These are phyloP conservation scores for Tolypocladium endophyticum DNA, from an alignment of 2,329 filamentous ascomycete genomes.

Conservation along the genomic window DNA sequence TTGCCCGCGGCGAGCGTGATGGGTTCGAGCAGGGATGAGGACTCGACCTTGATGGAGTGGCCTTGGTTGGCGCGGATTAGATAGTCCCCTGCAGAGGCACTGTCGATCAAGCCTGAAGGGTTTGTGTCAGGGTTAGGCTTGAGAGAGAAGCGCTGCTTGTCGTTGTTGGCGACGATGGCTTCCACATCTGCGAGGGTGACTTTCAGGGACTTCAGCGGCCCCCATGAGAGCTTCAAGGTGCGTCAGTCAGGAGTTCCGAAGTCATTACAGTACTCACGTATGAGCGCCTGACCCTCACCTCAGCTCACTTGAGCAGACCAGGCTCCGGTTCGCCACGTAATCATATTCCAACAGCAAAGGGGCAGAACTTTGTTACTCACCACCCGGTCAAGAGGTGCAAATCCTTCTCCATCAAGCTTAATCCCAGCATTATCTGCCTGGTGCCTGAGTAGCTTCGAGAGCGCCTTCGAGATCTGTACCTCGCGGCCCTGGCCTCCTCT, in stretches of 20 bases:
- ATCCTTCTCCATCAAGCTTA: constrained; percentile 47
- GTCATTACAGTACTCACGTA: not conserved
- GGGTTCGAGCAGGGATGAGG: constrained; percentile 58
- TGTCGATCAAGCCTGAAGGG: constrained; percentile 10
- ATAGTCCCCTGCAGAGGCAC: constrained; percentile 52
- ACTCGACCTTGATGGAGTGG: constrained; percentile 69
- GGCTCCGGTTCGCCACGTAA: not conserved
- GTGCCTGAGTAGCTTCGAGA: constrained; percentile 44
- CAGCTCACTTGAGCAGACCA: not conserved
- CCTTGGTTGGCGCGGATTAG: constrained; percentile 94
- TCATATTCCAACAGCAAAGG: not conserved
- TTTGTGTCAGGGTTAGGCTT: constrained; percentile 38
- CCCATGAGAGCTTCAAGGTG: constrained; percentile 36
- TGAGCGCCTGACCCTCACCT: not conserved
- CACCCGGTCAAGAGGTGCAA: constrained; percentile 45
- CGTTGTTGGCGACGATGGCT: constrained; percentile 59
- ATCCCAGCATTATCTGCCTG: constrained; percentile 48
- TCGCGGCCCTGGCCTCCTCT: constrained; percentile 27
- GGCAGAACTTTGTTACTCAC: constrained; percentile 31
- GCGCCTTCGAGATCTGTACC: constrained; percentile 39
- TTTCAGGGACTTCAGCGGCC: constrained; percentile 54
- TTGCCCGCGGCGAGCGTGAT: constrained; percentile 48
- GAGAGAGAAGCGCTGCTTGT: constrained; percentile 85
- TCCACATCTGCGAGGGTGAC: constrained; percentile 68
- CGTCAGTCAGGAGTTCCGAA: constrained; percentile 1